phyloP scores from a whole-genome alignment of 495 filamentous ascomycete genomes.

The Penicillium ochrochloron region DNA sequence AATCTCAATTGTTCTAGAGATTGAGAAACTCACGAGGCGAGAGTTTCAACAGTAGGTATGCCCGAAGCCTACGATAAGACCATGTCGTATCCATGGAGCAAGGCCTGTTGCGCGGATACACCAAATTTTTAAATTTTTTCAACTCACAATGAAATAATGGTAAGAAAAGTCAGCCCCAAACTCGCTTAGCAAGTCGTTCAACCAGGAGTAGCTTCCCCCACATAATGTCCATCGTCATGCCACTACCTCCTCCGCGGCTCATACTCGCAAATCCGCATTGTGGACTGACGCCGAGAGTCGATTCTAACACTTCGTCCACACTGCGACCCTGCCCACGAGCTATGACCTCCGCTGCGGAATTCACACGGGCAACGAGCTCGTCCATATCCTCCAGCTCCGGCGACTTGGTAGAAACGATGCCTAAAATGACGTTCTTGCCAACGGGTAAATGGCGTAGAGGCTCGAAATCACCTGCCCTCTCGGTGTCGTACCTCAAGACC shows the following conservation, averaged over 20 bases:
- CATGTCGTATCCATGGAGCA: no score
- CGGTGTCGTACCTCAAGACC: conserved; percentile 20
- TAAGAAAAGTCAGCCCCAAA: no score
- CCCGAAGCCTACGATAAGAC: no score
- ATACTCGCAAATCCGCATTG: conserved; percentile 70
- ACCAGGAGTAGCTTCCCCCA: conserved; percentile 42
- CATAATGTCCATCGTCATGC: conserved; percentile 61
- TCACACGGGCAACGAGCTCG: conserved; percentile 52
- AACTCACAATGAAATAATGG: no score
- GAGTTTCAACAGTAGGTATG: no score
- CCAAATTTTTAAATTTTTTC: no score
- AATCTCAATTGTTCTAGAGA: no score
- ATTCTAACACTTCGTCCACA: conserved; percentile 48
- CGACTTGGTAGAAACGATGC: conserved; percentile 26
- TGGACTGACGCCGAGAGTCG: conserved; percentile 62
- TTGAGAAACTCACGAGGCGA: no score
- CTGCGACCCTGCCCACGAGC: conserved; percentile 46
- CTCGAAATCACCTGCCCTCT: conserved; percentile 27
- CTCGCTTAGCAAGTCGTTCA: no score
- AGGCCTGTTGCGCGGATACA: no score
- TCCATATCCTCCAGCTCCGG: conserved; percentile 25
- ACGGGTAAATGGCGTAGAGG: conserved; percentile 27
- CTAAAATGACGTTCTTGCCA: conserved; percentile 30
- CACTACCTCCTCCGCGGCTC: conserved; percentile 52
- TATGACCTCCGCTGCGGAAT: conserved; percentile 59